Percentiles rank a stretch among this genome's conserved stretches.
Evolutionary conservation across 495 filamentous ascomycete genomes (phyloP).

Genomic region (Penicillium coprophilum): DNA sequence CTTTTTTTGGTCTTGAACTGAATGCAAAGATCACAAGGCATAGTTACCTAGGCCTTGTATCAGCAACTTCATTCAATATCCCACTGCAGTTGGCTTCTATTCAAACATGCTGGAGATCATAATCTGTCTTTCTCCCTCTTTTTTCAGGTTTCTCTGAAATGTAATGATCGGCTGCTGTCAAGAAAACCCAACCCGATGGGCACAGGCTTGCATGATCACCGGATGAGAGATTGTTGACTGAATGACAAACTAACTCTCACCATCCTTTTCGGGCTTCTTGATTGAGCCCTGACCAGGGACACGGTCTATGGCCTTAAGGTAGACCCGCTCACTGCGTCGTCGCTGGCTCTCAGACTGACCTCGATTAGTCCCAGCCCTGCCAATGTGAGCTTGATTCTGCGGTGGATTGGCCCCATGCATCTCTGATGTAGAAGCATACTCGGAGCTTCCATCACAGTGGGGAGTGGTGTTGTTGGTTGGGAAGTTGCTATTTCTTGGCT

Average conservation of each 20-base stretch:
- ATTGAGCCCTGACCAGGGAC: constrained; percentile 2
- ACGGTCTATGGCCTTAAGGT: background rate
- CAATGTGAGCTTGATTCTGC: background rate
- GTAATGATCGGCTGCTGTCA: background rate
- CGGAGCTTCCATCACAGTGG: background rate
- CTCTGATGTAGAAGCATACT: background rate
- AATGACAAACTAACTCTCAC: background rate
- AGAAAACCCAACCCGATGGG: background rate
- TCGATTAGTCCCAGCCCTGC: constrained; percentile 12
- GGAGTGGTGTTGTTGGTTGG: too few relatives aligned
- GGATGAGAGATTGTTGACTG: background rate
- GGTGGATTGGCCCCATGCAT: background rate
- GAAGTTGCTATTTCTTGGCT: too few relatives aligned
- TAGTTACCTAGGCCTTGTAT: too few relatives aligned
- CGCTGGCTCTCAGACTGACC: constrained; percentile 16
- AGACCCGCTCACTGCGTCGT: constrained; percentile 12
- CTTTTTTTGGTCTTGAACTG: too few relatives aligned
- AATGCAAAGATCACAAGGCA: too few relatives aligned
- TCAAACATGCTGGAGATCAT: background rate
- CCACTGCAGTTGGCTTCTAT: background rate
- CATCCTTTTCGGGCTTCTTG: constrained; percentile 8
- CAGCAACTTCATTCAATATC: background rate
- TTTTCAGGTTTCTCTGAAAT: background rate
- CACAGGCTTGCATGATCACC: too few relatives aligned
- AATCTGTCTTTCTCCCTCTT: background rate